Percentiles rank a stretch among this genome's conserved stretches.
Evolutionary conservation across 1,139 yeast species (phyloP).

Genomic region (Martiniozyma asiatica): DNA sequence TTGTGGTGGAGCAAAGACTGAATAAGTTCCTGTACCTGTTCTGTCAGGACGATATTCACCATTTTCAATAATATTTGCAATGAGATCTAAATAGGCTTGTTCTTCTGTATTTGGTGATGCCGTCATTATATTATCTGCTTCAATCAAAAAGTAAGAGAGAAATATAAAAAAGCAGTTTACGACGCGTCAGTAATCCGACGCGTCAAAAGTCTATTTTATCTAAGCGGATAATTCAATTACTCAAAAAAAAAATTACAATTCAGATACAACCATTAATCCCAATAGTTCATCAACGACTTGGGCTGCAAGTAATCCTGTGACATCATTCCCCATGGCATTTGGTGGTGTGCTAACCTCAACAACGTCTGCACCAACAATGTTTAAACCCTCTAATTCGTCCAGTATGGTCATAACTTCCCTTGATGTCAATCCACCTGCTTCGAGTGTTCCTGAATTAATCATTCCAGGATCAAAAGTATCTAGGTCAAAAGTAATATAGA

Average conservation of each 20-base stretch:
- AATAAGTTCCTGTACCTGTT: slow-evolving; percentile 91
- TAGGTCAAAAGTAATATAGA: slow-evolving; percentile 40
- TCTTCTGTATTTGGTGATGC: slow-evolving; percentile 65
- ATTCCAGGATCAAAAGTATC: slow-evolving; percentile 45
- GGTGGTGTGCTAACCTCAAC: slow-evolving; percentile 48
- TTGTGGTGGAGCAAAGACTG: slow-evolving; percentile 93
- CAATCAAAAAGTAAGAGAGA: no score
- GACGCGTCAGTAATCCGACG: no score
- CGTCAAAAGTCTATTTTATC: no score
- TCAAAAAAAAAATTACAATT: no score
- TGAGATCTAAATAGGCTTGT: slow-evolving; percentile 74
- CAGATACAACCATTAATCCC: slow-evolving; percentile 29
- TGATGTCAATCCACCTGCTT: slow-evolving; percentile 40
- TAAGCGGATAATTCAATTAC: no score
- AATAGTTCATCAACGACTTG: slow-evolving; percentile 39
- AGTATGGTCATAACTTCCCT: slow-evolving; percentile 37
- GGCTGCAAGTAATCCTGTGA: slow-evolving; percentile 43
- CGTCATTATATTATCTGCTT: no score
- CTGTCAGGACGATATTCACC: slow-evolving; percentile 92
- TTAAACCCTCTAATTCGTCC: slow-evolving; percentile 37
- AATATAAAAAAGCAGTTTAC: no score
- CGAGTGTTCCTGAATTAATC: slow-evolving; percentile 48
- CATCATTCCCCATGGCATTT: slow-evolving; percentile 33
- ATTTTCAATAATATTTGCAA: slow-evolving; percentile 59
- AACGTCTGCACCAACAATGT: slow-evolving; percentile 44